A percentile compares a stretch with the other conserved stretches of the same genome.
phyloP scores from a whole-genome alignment of 148 eudicot species.

The Amaranthus cruentus region DNA sequence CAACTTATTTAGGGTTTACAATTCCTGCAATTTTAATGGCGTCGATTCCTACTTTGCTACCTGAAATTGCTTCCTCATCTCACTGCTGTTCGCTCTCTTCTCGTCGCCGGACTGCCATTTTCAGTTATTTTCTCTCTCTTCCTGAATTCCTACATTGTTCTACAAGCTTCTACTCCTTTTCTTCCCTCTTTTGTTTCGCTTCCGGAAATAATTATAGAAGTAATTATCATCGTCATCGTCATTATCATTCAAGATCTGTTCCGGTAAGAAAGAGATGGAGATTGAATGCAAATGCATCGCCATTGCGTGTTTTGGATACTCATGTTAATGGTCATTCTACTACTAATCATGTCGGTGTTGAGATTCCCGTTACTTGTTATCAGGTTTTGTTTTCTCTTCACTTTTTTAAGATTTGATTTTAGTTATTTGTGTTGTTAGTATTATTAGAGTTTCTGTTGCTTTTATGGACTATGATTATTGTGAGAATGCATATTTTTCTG shows the following conservation, averaged over 20 bases:
- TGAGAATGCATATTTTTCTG: too few species aligned
- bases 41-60: background rate
- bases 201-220: background rate
- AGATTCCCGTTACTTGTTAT: conserved; percentile 80
- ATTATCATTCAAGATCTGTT: background rate
- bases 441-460: background rate
- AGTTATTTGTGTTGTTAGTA: background rate
- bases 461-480: background rate
- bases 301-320: conserved; percentile 30
- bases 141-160: background rate
- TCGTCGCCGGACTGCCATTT: background rate
- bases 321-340: conserved; percentile 33
- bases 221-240: background rate
- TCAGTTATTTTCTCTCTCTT: conserved; percentile 8
- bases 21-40: conserved; percentile 18
- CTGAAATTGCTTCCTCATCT: conserved; percentile 25
- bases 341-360: conserved; percentile 35
- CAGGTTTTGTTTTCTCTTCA: conserved; percentile 43
- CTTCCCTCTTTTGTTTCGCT: background rate
- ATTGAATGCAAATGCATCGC: conserved; percentile 23
- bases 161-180: background rate
- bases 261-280: conserved; percentile 1
- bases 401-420: background rate
- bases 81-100: conserved; percentile 13
- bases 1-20: conserved; percentile 13